These are phyloP conservation scores for Salvia rosmarinus DNA, from an alignment of 257 asterid genomes.

Conservation along the genomic window DNA sequence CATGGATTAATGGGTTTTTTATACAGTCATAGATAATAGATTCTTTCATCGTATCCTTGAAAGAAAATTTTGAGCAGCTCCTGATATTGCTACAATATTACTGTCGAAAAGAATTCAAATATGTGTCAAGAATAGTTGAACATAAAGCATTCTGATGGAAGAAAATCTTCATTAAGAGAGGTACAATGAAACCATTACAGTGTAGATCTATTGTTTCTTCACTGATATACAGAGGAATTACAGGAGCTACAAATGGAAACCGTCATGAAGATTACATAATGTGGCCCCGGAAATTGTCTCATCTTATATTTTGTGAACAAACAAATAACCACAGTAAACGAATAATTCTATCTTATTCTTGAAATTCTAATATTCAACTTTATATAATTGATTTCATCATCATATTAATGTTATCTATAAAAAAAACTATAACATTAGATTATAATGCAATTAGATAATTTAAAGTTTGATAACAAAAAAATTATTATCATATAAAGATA, in stretches of 20 bases:
- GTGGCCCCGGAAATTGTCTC: too few species aligned
- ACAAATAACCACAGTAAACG: too few species aligned
- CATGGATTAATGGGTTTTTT: too few species aligned
- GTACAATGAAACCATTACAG: neutral
- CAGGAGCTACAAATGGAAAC: neutral
- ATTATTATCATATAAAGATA: too few species aligned
- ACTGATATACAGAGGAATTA: neutral
- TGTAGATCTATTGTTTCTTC: neutral
- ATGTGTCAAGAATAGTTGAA: neutral
- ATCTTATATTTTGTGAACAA: too few species aligned
- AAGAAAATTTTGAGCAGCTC: neutral
- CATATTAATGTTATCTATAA: too few species aligned
- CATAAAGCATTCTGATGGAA: neutral
- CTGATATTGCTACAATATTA: neutral
- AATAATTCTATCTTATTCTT: too few species aligned
- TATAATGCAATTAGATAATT: too few species aligned
- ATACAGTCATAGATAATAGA: neutral
- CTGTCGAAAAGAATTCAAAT: neutral
- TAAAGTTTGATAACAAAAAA: too few species aligned
- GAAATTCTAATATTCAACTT: too few species aligned
- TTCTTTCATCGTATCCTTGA: neutral
- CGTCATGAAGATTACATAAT: slow-evolving; percentile 68
- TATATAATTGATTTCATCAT: too few species aligned
- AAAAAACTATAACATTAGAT: too few species aligned
- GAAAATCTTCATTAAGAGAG: neutral